phyloP scores from a whole-genome alignment of 345 rosid species.

The Camelina sativa region DNA sequence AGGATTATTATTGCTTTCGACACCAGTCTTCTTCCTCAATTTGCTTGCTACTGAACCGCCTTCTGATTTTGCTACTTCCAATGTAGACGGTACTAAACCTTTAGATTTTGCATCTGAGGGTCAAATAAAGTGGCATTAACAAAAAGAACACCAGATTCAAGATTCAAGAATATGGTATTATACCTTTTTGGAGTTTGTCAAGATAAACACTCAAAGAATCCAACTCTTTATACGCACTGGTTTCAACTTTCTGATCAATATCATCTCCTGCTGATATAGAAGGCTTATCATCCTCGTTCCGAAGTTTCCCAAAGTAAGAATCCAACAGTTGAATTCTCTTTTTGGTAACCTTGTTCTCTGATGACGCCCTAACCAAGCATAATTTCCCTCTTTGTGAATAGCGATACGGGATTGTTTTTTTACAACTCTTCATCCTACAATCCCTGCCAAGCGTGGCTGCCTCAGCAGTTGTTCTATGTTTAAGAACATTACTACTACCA shows the following conservation, averaged over 20 bases:
- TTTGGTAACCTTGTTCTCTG: constrained; percentile 41
- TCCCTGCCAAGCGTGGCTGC: constrained; percentile 4
- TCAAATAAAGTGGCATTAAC: constrained; percentile 13
- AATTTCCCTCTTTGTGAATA: constrained; percentile 37
- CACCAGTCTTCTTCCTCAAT: constrained; percentile 25
- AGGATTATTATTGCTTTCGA: constrained; percentile 26
- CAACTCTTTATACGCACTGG: constrained; percentile 47
- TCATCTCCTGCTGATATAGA: neutral
- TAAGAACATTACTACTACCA: constrained; percentile 32
- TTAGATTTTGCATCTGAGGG: constrained; percentile 45
- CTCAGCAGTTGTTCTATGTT: constrained; percentile 30
- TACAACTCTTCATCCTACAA: constrained; percentile 29
- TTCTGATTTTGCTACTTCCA: constrained; percentile 34
- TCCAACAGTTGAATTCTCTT: constrained; percentile 60
- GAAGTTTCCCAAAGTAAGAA: constrained; percentile 71
- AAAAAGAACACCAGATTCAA: neutral
- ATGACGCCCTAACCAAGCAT: constrained; percentile 37
- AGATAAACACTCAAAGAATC: constrained; percentile 59
- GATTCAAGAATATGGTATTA: constrained; percentile 5
- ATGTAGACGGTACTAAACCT: constrained; percentile 24
- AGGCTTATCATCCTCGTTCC: constrained; percentile 37
- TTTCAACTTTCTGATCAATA: constrained; percentile 26
- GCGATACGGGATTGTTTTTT: constrained; percentile 20
- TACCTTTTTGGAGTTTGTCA: constrained; percentile 58
- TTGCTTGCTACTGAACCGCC: constrained; percentile 41